Conservation (phyloP, 371 early-diverging fungal species). For the Globomyces sp. region DNA sequence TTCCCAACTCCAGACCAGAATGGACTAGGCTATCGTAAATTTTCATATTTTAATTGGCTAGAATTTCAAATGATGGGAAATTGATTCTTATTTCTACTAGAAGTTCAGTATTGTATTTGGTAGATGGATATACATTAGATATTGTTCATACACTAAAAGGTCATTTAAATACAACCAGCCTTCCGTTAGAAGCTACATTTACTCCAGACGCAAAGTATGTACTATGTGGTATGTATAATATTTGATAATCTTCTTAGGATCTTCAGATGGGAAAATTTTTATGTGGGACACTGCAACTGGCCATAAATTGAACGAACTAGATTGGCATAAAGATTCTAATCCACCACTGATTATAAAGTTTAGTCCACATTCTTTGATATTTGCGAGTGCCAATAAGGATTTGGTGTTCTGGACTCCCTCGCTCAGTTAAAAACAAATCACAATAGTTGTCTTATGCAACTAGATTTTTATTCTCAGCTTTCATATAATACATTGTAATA, state of each 20-base stretch:
- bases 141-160: slow-evolving; percentile 55
- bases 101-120: slow-evolving; percentile 59
- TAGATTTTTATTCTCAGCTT: too few species aligned
- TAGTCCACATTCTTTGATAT: slow-evolving; percentile 69
- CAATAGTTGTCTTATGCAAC: too few species aligned
- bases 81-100: slow-evolving; percentile 69
- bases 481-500: too few species aligned
- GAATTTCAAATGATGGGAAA: slow-evolving; percentile 68
- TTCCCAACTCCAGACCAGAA: slow-evolving; percentile 20
- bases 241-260: slow-evolving; percentile 42
- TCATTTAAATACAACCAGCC: slow-evolving; percentile 36
- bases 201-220: slow-evolving; percentile 78
- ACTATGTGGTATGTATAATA: slow-evolving; percentile 55
- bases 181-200: slow-evolving; percentile 52
- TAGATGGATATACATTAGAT: slow-evolving; percentile 67
- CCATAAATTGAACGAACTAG: slow-evolving; percentile 38
- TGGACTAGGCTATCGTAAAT: slow-evolving; percentile 63
- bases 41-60: too few species aligned
- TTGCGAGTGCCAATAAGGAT: slow-evolving; percentile 49
- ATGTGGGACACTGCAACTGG: slow-evolving; percentile 65
- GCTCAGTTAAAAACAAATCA: neutral
- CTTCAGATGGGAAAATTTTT: slow-evolving; percentile 60
- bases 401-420: slow-evolving; percentile 26
- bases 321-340: slow-evolving; percentile 44
- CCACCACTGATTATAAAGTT: slow-evolving; percentile 56